phyloP scores from a whole-genome alignment of 176 grass and related monocot species.

The Aechmea fasciata region DNA sequence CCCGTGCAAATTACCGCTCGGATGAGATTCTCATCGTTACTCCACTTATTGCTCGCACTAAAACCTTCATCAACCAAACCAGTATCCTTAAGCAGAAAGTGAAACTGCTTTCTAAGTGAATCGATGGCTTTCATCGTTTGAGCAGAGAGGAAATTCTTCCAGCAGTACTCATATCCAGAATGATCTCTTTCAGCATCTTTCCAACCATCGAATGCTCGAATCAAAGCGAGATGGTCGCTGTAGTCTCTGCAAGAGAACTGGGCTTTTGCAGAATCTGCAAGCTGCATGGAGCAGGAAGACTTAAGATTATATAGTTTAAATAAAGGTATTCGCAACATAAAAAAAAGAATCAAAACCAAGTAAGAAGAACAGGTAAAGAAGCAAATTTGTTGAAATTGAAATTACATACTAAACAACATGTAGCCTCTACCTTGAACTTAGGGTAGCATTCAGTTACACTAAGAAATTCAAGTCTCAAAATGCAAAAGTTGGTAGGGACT shows the following conservation, averaged over 20 bases:
- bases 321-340: constrained; percentile 1
- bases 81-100: constrained; percentile 81
- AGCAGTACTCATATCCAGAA: constrained; percentile 93
- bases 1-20: constrained; percentile 91
- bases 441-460: too few relatives aligned
- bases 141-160: constrained; percentile 92
- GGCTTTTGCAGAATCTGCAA: constrained; percentile 83
- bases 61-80: constrained; percentile 71
- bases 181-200: constrained; percentile 85
- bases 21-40: constrained; percentile 73
- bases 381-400: too few relatives aligned
- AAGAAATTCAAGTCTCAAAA: too few relatives aligned
- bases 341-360: constrained; percentile 9
- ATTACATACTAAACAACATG: not conserved
- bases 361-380: not conserved
- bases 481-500: too few relatives aligned
- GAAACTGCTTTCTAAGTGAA: constrained; percentile 83
- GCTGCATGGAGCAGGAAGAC: constrained; percentile 42
- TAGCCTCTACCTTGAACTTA: not conserved
- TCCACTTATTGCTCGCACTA: constrained; percentile 73
- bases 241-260: constrained; percentile 84
- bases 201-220: constrained; percentile 92
- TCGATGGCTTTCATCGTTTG: constrained; percentile 92
- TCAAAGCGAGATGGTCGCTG: constrained; percentile 84
- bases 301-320: not conserved